Evolutionary conservation across 768 basidiomycete genomes (phyloP).

Genomic region (Hygrophorus pudorinus): DNA sequence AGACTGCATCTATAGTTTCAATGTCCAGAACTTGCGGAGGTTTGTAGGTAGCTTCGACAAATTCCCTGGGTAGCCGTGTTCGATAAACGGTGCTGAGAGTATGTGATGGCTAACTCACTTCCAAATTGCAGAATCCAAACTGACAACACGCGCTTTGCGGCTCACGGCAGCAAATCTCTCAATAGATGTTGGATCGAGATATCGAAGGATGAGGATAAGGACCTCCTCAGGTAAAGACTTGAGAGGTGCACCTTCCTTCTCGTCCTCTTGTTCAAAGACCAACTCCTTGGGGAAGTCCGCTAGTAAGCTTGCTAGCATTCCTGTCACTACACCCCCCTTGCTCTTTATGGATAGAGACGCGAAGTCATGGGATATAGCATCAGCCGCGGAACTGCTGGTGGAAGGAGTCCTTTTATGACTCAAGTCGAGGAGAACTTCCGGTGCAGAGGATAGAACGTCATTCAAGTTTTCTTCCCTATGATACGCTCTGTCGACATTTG

Average conservation of each 20-base stretch:
- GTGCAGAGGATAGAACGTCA: background rate
- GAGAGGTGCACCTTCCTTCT: conserved; percentile 45
- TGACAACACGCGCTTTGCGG: conserved; percentile 65
- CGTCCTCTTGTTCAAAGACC: conserved; percentile 61
- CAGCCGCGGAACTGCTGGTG: background rate
- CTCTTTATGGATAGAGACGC: conserved; percentile 15
- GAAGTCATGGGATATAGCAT: background rate
- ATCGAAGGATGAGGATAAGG: conserved; percentile 53
- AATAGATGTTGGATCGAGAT: conserved; percentile 54
- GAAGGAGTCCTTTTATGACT: background rate
- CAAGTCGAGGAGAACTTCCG: conserved; percentile 16
- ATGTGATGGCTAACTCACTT: conserved; percentile 35
- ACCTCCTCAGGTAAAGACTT: conserved; percentile 68
- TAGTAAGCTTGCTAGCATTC: conserved; percentile 38
- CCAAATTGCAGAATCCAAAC: conserved; percentile 66
- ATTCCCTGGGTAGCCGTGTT: conserved; percentile 31
- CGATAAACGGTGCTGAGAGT: background rate
- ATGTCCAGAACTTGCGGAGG: conserved; percentile 62
- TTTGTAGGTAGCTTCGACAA: conserved; percentile 58
- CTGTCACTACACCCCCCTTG: conserved; percentile 20
- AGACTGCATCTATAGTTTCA: conserved; percentile 38
- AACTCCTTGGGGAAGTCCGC: conserved; percentile 37
- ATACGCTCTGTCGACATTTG: conserved; percentile 68
- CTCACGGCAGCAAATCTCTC: conserved; percentile 72
- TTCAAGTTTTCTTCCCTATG: conserved; percentile 35